Evolutionary conservation across 257 asterid species (phyloP).

Genomic region (Henckelia pumila): DNA sequence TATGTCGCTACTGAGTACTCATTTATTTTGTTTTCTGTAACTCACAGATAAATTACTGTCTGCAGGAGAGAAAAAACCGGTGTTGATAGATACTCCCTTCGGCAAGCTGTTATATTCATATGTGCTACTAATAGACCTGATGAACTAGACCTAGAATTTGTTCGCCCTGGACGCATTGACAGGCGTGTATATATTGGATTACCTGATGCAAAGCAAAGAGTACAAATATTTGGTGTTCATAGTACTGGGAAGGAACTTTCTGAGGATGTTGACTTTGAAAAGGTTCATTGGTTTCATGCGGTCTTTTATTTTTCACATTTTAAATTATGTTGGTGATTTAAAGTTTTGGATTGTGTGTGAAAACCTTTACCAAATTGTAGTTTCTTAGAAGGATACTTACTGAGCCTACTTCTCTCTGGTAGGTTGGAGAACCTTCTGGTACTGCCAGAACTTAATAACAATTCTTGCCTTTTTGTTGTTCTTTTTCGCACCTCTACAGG

Average conservation of each 20-base stretch:
- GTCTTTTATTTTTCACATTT: constrained; percentile 3
- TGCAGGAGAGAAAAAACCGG: constrained; percentile 87
- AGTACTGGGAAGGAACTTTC: constrained; percentile 87
- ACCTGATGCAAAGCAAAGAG: constrained; percentile 94
- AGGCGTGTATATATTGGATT: constrained; percentile 91
- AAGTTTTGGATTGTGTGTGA: constrained; percentile 14
- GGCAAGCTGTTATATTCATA: constrained; percentile 87
- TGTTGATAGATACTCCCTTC: constrained; percentile 81
- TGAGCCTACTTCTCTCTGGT: constrained; percentile 5
- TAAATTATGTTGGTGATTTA: constrained; percentile 19
- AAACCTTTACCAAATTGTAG: constrained; percentile 12
- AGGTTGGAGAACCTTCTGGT: constrained; percentile 18
- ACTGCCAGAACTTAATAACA: constrained; percentile 4
- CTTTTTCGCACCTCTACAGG: constrained; percentile 50
- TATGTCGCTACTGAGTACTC: constrained; percentile 11
- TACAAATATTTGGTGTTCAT: constrained; percentile 91
- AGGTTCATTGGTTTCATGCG: constrained; percentile 47
- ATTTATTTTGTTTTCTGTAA: constrained; percentile 16
- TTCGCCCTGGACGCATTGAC: constrained; percentile 89
- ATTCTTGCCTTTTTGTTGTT: constrained; percentile 16
- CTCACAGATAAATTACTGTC: constrained; percentile 16
- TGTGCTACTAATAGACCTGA: constrained; percentile 99
- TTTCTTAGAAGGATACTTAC: constrained; percentile 13
- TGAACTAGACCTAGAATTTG: constrained; percentile 80
- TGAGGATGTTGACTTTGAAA: constrained; percentile 79